Conservation (phyloP, 1,139 yeast genomes). For the Protomyces inundatus region DNA sequence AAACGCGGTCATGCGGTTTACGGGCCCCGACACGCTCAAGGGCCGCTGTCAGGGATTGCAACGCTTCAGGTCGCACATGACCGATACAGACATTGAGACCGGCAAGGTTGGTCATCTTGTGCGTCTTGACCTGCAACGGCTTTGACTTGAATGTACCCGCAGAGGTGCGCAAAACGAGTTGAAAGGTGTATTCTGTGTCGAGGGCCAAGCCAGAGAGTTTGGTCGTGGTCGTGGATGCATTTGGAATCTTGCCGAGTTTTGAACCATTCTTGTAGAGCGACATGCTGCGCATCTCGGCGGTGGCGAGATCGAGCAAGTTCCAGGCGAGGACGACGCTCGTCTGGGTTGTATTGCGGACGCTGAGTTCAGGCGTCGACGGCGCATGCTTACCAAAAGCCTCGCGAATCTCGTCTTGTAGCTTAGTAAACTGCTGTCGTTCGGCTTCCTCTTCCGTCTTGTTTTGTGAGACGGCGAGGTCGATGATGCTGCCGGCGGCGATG, state of each 20-base stretch:
- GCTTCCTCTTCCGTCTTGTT: constrained; percentile 62
- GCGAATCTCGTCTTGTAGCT: constrained; percentile 68
- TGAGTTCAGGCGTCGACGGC: constrained; percentile 70
- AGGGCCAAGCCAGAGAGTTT: constrained; percentile 88
- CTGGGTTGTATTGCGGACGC: constrained; percentile 76
- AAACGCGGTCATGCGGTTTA: constrained; percentile 66
- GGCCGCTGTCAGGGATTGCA: constrained; percentile 58
- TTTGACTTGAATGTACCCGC: constrained; percentile 80
- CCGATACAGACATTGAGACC: constrained; percentile 94
- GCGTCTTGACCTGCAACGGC: constrained; percentile 66
- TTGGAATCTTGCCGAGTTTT: constrained; percentile 80
- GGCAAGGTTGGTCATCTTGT: constrained; percentile 90
- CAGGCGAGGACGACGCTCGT: constrained; percentile 92
- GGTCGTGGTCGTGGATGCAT: constrained; percentile 75
- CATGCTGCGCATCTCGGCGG: constrained; percentile 71
- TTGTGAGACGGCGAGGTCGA: constrained; percentile 76
- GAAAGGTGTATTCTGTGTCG: constrained; percentile 75
- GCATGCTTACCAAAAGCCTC: constrained; percentile 64
- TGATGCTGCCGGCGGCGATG: constrained; percentile 89
- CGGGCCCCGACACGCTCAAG: constrained; percentile 74
- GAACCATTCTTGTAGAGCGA: constrained; percentile 72
- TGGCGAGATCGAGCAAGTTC: constrained; percentile 81
- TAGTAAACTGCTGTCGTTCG: constrained; percentile 56
- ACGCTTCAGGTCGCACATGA: constrained; percentile 59
- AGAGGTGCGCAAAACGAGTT: constrained; percentile 74